phyloP scores from a whole-genome alignment of 2,329 filamentous ascomycete genomes.

The Thyridium curvatum region DNA sequence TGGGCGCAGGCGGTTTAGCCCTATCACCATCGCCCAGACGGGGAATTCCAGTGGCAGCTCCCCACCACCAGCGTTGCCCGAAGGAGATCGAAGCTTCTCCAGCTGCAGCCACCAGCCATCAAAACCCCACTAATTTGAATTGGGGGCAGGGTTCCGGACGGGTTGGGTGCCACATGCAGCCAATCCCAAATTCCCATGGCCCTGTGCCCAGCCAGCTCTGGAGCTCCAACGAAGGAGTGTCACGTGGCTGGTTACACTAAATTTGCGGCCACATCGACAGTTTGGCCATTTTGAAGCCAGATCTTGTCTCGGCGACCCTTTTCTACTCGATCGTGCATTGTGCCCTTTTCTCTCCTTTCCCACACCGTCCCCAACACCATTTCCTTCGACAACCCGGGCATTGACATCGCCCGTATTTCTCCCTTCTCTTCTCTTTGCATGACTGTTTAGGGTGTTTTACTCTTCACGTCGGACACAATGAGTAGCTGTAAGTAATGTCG shows the following conservation, averaged over 20 bases:
- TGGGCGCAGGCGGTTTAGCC: no score
- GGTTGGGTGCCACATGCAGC: no score
- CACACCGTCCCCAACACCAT: constrained; percentile 10
- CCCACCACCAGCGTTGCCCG: no score
- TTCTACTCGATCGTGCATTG: no score
- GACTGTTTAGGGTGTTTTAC: constrained; percentile 6
- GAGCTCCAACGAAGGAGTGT: constrained; percentile 1
- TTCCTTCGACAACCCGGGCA: constrained; percentile 8
- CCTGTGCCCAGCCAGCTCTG: no score
- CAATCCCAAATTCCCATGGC: no score
- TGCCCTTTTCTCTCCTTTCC: constrained; percentile 5
- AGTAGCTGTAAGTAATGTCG: constrained; percentile 26
- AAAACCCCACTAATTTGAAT: no score
- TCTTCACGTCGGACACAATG: constrained; percentile 17
- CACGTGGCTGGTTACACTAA: constrained; percentile 10
- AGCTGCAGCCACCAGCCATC: no score
- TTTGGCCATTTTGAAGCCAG: constrained; percentile 18
- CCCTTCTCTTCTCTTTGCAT: constrained; percentile 8
- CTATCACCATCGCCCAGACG: no score
- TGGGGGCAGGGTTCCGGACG: no score
- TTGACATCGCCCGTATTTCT: background rate
- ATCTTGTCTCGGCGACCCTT: constrained; percentile 14
- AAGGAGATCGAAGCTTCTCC: no score
- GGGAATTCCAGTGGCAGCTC: no score
- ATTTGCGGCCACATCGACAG: constrained; percentile 18